phyloP scores from a whole-genome alignment of 2,329 filamentous ascomycete species.

The Trichocomaceae sp. region DNA sequence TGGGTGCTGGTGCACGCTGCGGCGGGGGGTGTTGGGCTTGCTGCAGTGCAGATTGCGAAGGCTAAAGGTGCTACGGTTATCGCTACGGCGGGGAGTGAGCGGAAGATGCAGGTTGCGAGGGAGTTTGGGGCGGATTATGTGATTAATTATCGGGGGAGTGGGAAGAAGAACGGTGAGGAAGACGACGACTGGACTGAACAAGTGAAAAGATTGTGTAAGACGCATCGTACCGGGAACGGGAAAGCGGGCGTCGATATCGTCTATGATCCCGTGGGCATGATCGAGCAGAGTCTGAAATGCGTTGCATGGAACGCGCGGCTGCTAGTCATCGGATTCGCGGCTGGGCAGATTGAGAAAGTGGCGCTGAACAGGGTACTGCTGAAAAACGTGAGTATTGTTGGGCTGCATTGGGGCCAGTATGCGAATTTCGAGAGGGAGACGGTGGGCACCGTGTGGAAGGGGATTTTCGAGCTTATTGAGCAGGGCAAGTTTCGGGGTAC shows the following conservation, averaged over 20 bases:
- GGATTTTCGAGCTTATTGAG: conserved; percentile 69
- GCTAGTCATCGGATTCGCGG: conserved; percentile 83
- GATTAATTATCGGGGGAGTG: conserved; percentile 64
- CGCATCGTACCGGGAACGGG: conserved; percentile 56
- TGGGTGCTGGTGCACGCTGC: conserved; percentile 87
- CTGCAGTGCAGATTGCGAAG: conserved; percentile 90
- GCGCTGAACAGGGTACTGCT: conserved; percentile 85
- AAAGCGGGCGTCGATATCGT: conserved; percentile 76
- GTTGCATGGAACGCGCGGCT: conserved; percentile 88
- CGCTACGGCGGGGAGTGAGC: conserved; percentile 74
- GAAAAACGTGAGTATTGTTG: conserved; percentile 88
- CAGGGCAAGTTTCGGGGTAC: conserved; percentile 75
- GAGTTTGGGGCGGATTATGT: conserved; percentile 79
- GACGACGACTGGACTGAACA: conserved; percentile 52
- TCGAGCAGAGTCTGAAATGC: conserved; percentile 83
- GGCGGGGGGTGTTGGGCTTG: conserved; percentile 83
- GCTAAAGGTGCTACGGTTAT: conserved; percentile 88
- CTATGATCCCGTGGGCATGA: conserved; percentile 87
- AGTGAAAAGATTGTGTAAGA: conserved; percentile 61
- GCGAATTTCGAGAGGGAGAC: conserved; percentile 63
- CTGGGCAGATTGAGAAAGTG: conserved; percentile 80
- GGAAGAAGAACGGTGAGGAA: not conserved
- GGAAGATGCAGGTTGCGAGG: conserved; percentile 73
- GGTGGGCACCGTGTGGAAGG: conserved; percentile 70
- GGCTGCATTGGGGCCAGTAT: conserved; percentile 89